A percentile compares a stretch with the other conserved stretches of the same genome.
These are phyloP conservation scores for Candida endomychidarum DNA, from an alignment of 805 yeast genomes.

Conservation along the genomic window DNA sequence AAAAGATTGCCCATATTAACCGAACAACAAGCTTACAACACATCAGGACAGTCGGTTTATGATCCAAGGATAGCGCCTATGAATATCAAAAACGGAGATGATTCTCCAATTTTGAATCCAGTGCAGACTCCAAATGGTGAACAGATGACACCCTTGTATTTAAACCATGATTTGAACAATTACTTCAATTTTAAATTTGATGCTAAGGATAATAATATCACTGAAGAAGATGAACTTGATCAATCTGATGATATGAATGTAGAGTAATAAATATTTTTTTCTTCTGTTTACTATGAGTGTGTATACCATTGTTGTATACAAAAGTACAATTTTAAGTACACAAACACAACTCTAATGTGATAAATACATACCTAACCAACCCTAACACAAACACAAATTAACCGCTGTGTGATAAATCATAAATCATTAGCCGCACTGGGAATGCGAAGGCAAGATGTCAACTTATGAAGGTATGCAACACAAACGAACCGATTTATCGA, in stretches of 20 bases:
- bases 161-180: slow-evolving; percentile 15
- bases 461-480: slow-evolving; percentile 44
- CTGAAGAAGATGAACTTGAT: slow-evolving; percentile 11
- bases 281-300: too few relatives aligned
- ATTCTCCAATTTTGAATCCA: slow-evolving; percentile 37
- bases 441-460: slow-evolving; percentile 28
- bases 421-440: too few relatives aligned
- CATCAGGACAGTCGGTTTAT: too few relatives aligned
- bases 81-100: slow-evolving; percentile 11
- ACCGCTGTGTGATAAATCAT: too few relatives aligned
- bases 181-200: slow-evolving; percentile 3
- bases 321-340: too few relatives aligned
- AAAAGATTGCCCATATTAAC: slow-evolving; percentile 20
- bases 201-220: slow-evolving; percentile 6
- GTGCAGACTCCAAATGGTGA: slow-evolving; percentile 45
- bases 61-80: slow-evolving; percentile 10
- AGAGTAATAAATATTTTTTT: slow-evolving; percentile 4
- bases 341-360: too few relatives aligned
- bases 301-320: neutral
- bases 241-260: slow-evolving; percentile 6
- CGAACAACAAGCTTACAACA: slow-evolving; percentile 9
- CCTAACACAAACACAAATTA: too few relatives aligned
- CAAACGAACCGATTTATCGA: neutral
- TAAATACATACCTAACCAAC: too few relatives aligned
- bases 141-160: slow-evolving; percentile 42